phyloP scores from a whole-genome alignment of 139 green algal species.

The Chlorokybus atmophyticus region DNA sequence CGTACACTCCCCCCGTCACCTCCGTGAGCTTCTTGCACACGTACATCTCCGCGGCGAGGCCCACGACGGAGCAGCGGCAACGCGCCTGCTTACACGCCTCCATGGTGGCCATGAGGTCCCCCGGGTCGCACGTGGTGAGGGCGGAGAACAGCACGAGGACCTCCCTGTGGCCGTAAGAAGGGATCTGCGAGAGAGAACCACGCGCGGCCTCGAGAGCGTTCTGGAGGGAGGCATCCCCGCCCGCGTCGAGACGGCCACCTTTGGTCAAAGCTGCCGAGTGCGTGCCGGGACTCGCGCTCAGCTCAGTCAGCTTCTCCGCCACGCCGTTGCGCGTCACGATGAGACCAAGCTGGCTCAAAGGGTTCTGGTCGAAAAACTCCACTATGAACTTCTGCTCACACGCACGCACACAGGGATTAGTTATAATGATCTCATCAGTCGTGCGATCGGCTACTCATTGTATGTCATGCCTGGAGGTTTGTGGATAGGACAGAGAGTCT shows the following conservation, averaged over 20 bases:
- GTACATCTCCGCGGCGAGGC: conserved; percentile 61
- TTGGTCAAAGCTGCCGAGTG: background rate
- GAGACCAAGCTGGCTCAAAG: conserved; percentile 76
- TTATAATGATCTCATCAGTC: too few relatives aligned
- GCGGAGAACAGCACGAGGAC: conserved; percentile 66
- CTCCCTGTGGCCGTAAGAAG: conserved; percentile 81
- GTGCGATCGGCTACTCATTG: too few relatives aligned
- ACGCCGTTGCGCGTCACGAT: conserved; percentile 66
- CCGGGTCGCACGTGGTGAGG: conserved; percentile 79
- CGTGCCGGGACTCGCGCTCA: background rate
- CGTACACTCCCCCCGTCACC: conserved; percentile 66
- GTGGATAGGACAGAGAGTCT: conserved; percentile 47
- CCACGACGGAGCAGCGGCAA: conserved; percentile 56
- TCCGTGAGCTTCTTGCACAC: conserved; percentile 54
- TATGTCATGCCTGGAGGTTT: conserved; percentile 16
- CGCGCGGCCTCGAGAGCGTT: conserved; percentile 65
- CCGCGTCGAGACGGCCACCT: too few relatives aligned
- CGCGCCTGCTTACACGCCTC: conserved; percentile 26
- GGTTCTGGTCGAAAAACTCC: conserved; percentile 93
- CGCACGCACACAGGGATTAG: background rate
- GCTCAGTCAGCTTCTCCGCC: conserved; percentile 39
- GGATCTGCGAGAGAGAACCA: conserved; percentile 41
- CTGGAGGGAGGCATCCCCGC: conserved; percentile 37
- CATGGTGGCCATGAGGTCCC: conserved; percentile 66
- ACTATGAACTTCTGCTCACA: conserved; percentile 53